Evolutionary conservation across 2,329 filamentous ascomycete genomes (phyloP).

Genomic region (Aspergillus costaricaensis): DNA sequence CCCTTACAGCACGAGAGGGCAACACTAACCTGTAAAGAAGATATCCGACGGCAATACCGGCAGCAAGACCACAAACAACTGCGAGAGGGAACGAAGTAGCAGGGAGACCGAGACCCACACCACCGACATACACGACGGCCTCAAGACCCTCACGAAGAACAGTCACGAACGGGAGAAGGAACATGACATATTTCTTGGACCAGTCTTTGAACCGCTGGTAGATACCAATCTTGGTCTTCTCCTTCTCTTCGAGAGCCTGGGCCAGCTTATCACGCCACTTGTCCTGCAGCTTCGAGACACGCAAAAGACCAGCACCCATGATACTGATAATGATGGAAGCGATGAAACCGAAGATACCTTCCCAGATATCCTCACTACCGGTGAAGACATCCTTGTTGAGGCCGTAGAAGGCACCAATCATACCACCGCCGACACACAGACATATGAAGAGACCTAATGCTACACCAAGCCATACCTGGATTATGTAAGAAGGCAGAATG

Average conservation of each 20-base stretch:
- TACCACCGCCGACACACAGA: constrained; percentile 63
- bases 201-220: constrained; percentile 59
- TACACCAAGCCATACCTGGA: constrained; percentile 69
- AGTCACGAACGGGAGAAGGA: constrained; percentile 80
- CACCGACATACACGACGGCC: constrained; percentile 22
- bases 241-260: constrained; percentile 63
- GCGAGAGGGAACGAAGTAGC: constrained; percentile 51
- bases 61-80: constrained; percentile 70
- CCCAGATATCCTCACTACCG: constrained; percentile 73
- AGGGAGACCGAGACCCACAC: constrained; percentile 59
- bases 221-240: constrained; percentile 34
- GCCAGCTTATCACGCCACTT: constrained; percentile 87
- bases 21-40: constrained; percentile 71
- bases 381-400: constrained; percentile 69
- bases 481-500: not conserved
- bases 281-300: constrained; percentile 78
- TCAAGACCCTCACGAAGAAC: constrained; percentile 23
- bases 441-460: constrained; percentile 64
- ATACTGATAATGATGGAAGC: constrained; percentile 78
- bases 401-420: constrained; percentile 74
- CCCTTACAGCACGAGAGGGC: too few relatives aligned
- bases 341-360: constrained; percentile 74
- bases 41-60: constrained; percentile 68
- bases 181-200: constrained; percentile 82
- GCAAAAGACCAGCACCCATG: constrained; percentile 77